Base-by-base conservation (phyloP, 768 basidiomycete genomes). In the Trametes elegans region DNA sequence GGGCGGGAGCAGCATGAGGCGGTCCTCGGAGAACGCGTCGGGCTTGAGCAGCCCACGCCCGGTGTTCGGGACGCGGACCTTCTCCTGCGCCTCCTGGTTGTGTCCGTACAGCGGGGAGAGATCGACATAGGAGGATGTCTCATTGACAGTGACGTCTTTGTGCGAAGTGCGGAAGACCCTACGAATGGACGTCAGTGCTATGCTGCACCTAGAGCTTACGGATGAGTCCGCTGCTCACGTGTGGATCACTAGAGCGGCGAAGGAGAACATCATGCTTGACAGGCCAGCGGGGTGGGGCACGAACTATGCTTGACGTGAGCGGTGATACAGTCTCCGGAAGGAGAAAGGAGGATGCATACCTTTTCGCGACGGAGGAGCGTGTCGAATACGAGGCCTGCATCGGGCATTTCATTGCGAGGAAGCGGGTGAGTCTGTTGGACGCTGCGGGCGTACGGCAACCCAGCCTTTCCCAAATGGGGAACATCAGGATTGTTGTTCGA, bases 51-150 rank as follows among this genome's bases (percentile, higher is more conserved):
- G 67, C 0, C 91, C 91, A 16, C 79, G 78, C 6, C 91, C 91
- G n/a, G n/a, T n/a, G 58, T 85, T 74, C 46, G 76, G 75, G 43
- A 77, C 53, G 26, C 82, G 73, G 54, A 87, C 76, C 65, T 76
- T 73, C 60, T 87, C 70, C 64, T 87, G 84, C 16, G 73, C 79
- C 14, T 69, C 73, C 60, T 86, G 79, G 60, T 83, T 80, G 55
- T 87, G 81, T 0, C 93, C 93, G 64, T 95, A 95, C 24, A 95
- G 71, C 3, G 90, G 89, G 3, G 84, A 81, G 2, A 95, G 78
- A 64, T 95, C 93, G 46, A 93, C 84, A 63, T 95, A 95, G 11
- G 88, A 87, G 0, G 88, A 89, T 2, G 93, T 93, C 66, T 91
- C 80, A 70, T 95, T 95, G 62, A 90, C 83, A 63, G 77, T 79